Base-by-base conservation (phyloP, 2,329 filamentous ascomycete genomes). In the Penicillium polonicum region DNA sequence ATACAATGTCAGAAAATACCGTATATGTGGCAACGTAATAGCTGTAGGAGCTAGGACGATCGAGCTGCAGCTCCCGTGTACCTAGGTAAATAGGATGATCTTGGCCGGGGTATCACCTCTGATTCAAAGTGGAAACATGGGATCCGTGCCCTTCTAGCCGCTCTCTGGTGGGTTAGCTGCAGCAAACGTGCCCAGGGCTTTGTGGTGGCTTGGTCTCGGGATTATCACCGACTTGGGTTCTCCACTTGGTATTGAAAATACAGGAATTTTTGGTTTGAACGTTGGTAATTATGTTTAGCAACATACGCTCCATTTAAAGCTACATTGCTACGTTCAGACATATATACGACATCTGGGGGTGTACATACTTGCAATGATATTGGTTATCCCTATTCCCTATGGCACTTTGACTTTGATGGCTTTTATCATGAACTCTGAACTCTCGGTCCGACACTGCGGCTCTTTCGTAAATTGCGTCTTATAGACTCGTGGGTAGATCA, bases 121-220 rank as follows among this genome's bases (percentile, higher is more conserved):
- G 51, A 35, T 27, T 36, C 7, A 15, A 35, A 8, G 27, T 33
- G 41, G 23, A 17, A 42, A 33, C 25, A 54, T 23, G 23, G 23
- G 23, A 23, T 53, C 51, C 51, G 54, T 52, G 36, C 35, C 45
- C 36, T 54, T 42, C 33, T 46, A 56, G 44, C 58, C 60, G 48
- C 55, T 61, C 57, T 51, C 48, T 55, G 48, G 59, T 63, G 55
- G 53, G 49, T 50, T 65, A 65, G 61, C 46, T 66, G 63, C 63
- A 64, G 63, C 36, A 29, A 35, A 13, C 3, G 56, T 50, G 55
- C 31, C 31, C 31, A 6, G 31, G 62, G 44, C 52, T 52, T 52
- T 52, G 17, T 35, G 52, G 56, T 58, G 55, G 58, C 60, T 63
- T 63, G 55, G 43, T 62, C n/a, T 61, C 61, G 64, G 64, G 58